Evolutionary conservation across 2,329 filamentous ascomycete genomes (phyloP).

Genomic region (Mollisia scopiformis): DNA sequence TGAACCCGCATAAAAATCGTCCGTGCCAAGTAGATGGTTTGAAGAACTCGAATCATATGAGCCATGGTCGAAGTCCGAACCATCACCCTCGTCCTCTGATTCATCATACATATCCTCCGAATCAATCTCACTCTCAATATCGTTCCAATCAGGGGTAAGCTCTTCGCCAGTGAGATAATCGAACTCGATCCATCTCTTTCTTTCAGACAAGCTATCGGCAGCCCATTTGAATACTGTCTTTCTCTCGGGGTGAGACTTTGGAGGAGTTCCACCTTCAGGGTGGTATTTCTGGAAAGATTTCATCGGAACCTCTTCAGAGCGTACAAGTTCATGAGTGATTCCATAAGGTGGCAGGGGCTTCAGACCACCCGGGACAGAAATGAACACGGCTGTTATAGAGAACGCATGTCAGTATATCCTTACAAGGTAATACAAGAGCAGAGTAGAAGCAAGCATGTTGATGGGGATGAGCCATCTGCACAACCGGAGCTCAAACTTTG

Average conservation of each 20-base stretch:
- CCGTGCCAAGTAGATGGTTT: too few species aligned
- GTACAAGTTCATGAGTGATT: constrained; percentile 14
- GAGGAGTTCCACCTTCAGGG: constrained; percentile 22
- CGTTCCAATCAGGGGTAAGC: background rate
- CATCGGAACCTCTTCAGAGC: background rate
- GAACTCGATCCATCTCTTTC: constrained; percentile 25
- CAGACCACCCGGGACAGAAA: constrained; percentile 13
- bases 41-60: too few species aligned
- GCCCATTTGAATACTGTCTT: background rate
- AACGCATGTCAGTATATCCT: too few species aligned
- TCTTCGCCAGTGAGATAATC: constrained; percentile 5
- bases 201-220: background rate
- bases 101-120: background rate
- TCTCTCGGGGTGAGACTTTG: constrained; percentile 3
- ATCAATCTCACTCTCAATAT: too few species aligned
- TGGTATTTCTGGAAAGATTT: constrained; percentile 5
- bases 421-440: too few species aligned
- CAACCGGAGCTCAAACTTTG: too few species aligned
- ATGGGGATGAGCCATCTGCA: too few species aligned
- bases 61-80: too few species aligned
- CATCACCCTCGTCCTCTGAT: background rate
- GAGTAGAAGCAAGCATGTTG: too few species aligned
- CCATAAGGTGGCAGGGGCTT: constrained; percentile 11
- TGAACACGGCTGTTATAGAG: constrained; percentile 22
- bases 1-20: background rate